These are phyloP conservation scores for Alternaria angustiovoidea DNA, from an alignment of 2,329 filamentous ascomycete species.

Conservation along the genomic window DNA sequence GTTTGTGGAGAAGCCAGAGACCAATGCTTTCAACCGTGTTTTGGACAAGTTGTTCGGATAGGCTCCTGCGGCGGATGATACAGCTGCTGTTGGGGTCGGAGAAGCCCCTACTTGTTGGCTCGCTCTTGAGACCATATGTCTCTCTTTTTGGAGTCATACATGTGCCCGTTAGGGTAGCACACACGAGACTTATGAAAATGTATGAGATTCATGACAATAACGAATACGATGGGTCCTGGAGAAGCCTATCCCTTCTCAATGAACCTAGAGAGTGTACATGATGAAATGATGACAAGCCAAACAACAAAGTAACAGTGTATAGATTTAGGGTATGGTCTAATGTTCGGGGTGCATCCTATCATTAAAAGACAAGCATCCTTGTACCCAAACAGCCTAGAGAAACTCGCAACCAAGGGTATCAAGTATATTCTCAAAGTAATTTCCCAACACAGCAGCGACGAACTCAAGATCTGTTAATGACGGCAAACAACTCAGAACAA, in stretches of 20 bases:
- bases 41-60: slow-evolving; percentile 57
- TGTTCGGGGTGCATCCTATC: neutral
- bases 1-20: slow-evolving; percentile 63
- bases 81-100: neutral
- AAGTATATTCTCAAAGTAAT: neutral
- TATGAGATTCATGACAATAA: neutral
- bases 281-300: neutral
- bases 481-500: slow-evolving; percentile 42
- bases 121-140: neutral
- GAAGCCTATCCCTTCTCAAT: neutral
- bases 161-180: no score
- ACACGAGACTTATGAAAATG: neutral
- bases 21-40: slow-evolving; percentile 51
- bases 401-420: neutral
- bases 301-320: neutral
- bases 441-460: neutral
- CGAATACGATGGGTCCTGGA: neutral
- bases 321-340: neutral
- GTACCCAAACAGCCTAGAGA: neutral
- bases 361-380: neutral
- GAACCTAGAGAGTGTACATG: neutral
- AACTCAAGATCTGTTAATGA: neutral
- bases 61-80: slow-evolving; percentile 11
- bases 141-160: neutral
- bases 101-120: neutral